Base-by-base conservation (phyloP, 179 eudicot genomes). In the Silene noctiflora region DNA sequence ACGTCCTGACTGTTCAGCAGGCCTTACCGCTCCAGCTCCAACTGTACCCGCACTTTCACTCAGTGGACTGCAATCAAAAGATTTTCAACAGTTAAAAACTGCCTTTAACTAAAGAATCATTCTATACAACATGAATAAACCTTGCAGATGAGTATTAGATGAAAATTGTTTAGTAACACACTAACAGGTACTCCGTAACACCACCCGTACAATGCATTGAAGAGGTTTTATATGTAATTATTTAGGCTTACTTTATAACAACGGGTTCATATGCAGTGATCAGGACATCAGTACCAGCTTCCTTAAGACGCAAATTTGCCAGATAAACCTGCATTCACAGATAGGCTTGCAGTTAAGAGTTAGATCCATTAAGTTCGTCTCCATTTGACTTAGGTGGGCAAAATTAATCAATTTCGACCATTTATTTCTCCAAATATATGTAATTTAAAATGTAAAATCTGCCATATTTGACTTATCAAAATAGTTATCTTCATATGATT, bases 231-330 rank as follows among this genome's bases (percentile, higher is more conserved):
- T 25, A 39, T n/a, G 42, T 5, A 19, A 19, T 5, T 11, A 61
- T n/a, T 39, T 35, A 44, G 67, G 77, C 88, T 84, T 88, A 90
- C 98, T 81, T 94, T 80, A 92, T 94, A 42, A 88, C 73, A 51
- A 94, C 22, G 42, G 98, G 98, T 83, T 92, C 98, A 78, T 92
- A 88, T 11, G 93, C 94, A 65, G 87, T 86, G 83, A 94, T 83
- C 67, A 94, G 82, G 64, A 89, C 84, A 85, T 94, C 97, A 11
- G 97, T 92, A 25, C 81, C 91, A 73, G 84, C 97, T 85, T 84
- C 98, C 81, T 88, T 92, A 6, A 94, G 94, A 14, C 97, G 89
- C 76, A 94, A 77, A 84, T 94, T 94, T 12, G 97, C 96, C 81
- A 94, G 67, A 81, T 92, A 91, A 20, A 90, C 96, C 98, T 94